These are phyloP conservation scores for Candida sp. DNA, from an alignment of 1,139 yeast species.

Conservation along the genomic window DNA sequence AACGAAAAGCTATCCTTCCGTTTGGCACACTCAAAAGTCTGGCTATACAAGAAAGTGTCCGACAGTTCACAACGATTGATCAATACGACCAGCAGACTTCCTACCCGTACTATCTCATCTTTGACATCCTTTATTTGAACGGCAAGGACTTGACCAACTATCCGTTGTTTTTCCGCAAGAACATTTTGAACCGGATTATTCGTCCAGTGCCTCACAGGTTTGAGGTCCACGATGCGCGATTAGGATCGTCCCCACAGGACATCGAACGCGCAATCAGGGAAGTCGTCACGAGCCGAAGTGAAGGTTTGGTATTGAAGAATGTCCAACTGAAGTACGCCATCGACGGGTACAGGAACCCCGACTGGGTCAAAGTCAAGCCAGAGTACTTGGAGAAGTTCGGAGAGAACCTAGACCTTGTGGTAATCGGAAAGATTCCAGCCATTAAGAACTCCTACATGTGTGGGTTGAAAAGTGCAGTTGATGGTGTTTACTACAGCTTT, in stretches of 20 bases:
- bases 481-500: constrained; percentile 54
- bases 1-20: constrained; percentile 64
- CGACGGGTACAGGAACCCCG: constrained; percentile 61
- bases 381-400: constrained; percentile 89
- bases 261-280: constrained; percentile 59
- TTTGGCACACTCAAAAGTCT: constrained; percentile 80
- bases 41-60: constrained; percentile 58
- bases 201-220: constrained; percentile 54
- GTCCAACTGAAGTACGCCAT: constrained; percentile 61
- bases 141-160: constrained; percentile 59
- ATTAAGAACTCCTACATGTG: constrained; percentile 78
- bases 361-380: constrained; percentile 91
- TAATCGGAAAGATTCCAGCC: constrained; percentile 80
- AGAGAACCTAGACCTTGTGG: constrained; percentile 78
- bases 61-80: constrained; percentile 44
- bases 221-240: constrained; percentile 55
- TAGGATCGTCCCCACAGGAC: constrained; percentile 50
- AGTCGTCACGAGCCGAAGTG: constrained; percentile 70
- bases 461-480: constrained; percentile 55
- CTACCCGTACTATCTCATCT: constrained; percentile 69
- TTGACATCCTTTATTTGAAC: constrained; percentile 75
- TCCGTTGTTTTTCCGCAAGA: constrained; percentile 61
- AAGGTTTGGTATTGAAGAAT: constrained; percentile 83
- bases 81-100: constrained; percentile 40
- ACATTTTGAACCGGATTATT: constrained; percentile 50